Base-by-base conservation (phyloP, 345 rosid genomes). In the Pugionium dolabratum region DNA sequence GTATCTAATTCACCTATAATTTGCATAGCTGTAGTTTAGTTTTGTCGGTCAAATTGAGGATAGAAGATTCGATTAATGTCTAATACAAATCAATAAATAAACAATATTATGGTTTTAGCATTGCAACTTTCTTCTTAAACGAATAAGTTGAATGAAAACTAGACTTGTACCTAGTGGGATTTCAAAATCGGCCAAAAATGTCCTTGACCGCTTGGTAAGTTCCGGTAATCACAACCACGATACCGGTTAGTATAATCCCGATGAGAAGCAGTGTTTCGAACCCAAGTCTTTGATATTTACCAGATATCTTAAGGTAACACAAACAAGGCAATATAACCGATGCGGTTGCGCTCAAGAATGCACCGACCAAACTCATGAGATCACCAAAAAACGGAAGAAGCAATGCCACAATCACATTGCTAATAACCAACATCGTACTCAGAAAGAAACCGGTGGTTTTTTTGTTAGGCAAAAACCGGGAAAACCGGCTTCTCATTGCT, bases 341-440 rank as follows among this genome's bases (percentile, higher is more conserved):
- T 6, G 81, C 82, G 1, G 80, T 53, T 31, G 76, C 78, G 29
- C 82, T 77, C 59, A 86, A 76, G 66, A 81, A 68, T 5, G 92
- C 92, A 63, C 96, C 96, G 0, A 82, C 87, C 37, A 88, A 62
- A 3, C 82, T 77, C 85, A 82, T 83, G 8, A 88, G 78, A 2
- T 75, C 79, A 60, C 78, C 84, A 4, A 84, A 84, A 46, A 76
- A 84, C 0, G 86, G 90, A 47, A 88, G 51, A 3, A 65, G 64
- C 49, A 81, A 54, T 35, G 92, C 92, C 40, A 83, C 78, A 8
- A 79, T 52, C 11, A 71, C 83, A 0, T 81, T 86, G 74, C 85
- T 81, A 41, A 9, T 40, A 11, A 86, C 78, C 66, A 86, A 68
- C 28, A 39, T n/a, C 4, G 86, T 80, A 34, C 90, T 69, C 5